phyloP scores from a whole-genome alignment of 2,329 filamentous ascomycete species.

The Pseudogymnoascus sp. region DNA sequence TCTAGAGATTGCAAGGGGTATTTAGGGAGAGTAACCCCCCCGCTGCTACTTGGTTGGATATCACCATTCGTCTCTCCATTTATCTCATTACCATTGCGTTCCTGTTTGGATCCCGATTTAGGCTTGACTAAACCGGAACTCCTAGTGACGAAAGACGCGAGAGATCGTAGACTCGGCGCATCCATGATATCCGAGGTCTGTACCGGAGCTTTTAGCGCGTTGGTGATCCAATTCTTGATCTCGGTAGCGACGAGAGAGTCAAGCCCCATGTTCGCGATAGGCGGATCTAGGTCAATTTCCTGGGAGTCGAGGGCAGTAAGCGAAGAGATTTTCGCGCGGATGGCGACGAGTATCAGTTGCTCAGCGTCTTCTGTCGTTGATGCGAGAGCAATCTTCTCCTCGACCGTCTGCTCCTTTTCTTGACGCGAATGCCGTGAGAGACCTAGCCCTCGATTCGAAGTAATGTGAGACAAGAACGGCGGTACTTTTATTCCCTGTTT shows the following conservation, averaged over 20 bases:
- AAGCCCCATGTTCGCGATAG: slow-evolving; percentile 37
- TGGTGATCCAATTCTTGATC: slow-evolving; percentile 37
- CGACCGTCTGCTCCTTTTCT: neutral
- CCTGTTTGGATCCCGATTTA: neutral
- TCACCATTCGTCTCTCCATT: neutral
- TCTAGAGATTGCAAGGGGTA: neutral
- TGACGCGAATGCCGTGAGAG: neutral
- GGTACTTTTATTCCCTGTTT: neutral
- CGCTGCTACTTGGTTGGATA: neutral
- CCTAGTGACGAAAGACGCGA: slow-evolving; percentile 15
- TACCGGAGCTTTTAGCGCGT: slow-evolving; percentile 21
- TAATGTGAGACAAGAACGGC: slow-evolving; percentile 1
- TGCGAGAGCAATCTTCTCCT: neutral
- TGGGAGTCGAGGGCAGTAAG: neutral
- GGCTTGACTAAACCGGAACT: neutral
- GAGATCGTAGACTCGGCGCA: slow-evolving; percentile 21
- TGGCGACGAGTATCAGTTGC: neutral
- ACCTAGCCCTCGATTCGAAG: neutral
- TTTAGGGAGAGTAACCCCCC: neutral
- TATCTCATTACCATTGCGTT: neutral
- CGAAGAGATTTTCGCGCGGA: neutral
- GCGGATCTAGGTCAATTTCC: slow-evolving; percentile 4
- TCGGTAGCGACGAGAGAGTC: slow-evolving; percentile 46
- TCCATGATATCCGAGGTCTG: slow-evolving; percentile 27
- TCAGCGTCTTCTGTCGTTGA: neutral